These are phyloP conservation scores for Madurella mycetomatis DNA, from an alignment of 2,329 filamentous ascomycete genomes.

Conservation along the genomic window DNA sequence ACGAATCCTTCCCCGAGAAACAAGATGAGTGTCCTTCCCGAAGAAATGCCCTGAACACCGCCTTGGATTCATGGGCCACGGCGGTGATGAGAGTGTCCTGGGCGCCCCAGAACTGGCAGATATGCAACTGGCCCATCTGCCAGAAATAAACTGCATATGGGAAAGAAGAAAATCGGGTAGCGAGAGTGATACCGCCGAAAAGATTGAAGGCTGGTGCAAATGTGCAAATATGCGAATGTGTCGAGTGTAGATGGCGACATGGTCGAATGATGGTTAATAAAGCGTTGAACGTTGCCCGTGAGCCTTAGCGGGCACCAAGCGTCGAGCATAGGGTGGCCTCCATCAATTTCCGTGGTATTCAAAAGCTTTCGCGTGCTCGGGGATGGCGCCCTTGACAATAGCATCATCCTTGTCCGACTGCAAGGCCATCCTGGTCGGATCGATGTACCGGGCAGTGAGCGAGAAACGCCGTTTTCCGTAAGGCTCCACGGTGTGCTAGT, in stretches of 20 bases:
- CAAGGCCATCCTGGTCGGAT: slow-evolving; percentile 37
- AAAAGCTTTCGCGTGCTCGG: slow-evolving; percentile 27
- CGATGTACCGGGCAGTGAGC: slow-evolving; percentile 51
- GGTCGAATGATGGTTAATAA: neutral
- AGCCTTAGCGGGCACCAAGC: neutral
- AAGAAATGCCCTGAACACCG: too few relatives aligned
- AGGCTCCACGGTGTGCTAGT: slow-evolving; percentile 49
- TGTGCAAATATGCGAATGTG: neutral
- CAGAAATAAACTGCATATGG: neutral
- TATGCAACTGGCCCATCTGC: neutral
- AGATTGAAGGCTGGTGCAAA: neutral
- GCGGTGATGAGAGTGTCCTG: too few relatives aligned
- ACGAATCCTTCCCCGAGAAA: too few relatives aligned
- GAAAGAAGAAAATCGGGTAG: neutral
- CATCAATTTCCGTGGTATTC: slow-evolving; percentile 16
- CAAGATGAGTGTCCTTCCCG: too few relatives aligned
- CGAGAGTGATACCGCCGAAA: neutral
- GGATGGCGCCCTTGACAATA: slow-evolving; percentile 32
- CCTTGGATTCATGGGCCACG: too few relatives aligned
- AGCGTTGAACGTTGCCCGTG: neutral
- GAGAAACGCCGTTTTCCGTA: slow-evolving; percentile 51
- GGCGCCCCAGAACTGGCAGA: too few relatives aligned
- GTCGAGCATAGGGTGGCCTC: neutral
- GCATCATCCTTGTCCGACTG: slow-evolving; percentile 28
- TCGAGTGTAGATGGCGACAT: neutral